Base-by-base conservation (phyloP, 164 flowering plant genomes). In the Dillenia suffruticosa region DNA sequence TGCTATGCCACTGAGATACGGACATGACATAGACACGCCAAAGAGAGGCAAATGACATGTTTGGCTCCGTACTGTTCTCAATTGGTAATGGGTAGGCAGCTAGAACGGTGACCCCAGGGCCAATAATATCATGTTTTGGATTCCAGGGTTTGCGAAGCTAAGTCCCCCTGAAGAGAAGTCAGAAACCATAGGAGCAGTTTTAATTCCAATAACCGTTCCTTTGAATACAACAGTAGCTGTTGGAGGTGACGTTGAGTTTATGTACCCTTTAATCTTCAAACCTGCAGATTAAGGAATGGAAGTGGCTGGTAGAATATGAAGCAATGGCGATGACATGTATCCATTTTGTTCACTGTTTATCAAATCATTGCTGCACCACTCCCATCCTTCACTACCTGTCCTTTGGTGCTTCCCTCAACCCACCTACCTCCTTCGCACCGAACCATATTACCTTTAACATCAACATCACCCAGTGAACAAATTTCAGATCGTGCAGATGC, bases 21-120 rank as follows among this genome's bases (percentile, higher is more conserved):
- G 88, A 43, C 81, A 75, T 0, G 85, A 71, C 84, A 84, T 81
- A 3, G 89, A 84, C 11, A 84, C 82, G 17, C 92, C 87, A 0
- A 83, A 84, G 1, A 71, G 55, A 63, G 65, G 73, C 72, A 52
- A 77, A 82, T 0, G 73, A 67, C 5, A 59, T 43, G 1, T 59
- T 64, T 0, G 73, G 57, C 6, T 61, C 64, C 0, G 66, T 53
- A 12, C 46, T 60, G 56, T 68, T 75, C 5, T 70, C 78, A 0
- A 68, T 51, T 14, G 72, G 49, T 13, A 63, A 52, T 26, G 81
- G 80, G 83, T 83, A 85, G 9, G 84, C 90, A 12, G 86, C 87
- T 9, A 83, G 56, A 55, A 85, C 80, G 70, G 62, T 75, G 5
- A 73, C 75, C 19, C 90, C 83, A 0, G 88, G 88, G 7, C 86